Evolutionary conservation across 108 stramenopile species (phyloP).

Genomic region (Cylindrotheca fusiformis): DNA sequence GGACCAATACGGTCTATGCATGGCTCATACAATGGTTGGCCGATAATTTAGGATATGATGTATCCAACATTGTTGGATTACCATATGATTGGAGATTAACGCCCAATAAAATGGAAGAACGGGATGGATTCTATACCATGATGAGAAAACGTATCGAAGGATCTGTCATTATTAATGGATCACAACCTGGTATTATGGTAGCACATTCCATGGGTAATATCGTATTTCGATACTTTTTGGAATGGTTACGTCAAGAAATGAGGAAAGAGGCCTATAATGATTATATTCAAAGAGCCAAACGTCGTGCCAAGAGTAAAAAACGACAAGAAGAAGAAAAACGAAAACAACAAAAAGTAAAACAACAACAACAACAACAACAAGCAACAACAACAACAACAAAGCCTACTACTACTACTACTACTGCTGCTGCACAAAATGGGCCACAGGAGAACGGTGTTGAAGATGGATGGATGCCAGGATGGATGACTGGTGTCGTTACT

Average conservation of each 20-base stretch:
- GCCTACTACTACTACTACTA: neutral
- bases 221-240: conserved; percentile 82
- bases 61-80: conserved; percentile 71
- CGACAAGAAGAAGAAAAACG: conserved; percentile 10
- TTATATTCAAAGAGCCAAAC: conserved; percentile 37
- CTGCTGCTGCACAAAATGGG: neutral
- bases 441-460: conserved; percentile 3
- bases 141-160: conserved; percentile 66
- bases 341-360: conserved; percentile 6
- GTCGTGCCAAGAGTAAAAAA: conserved; percentile 21
- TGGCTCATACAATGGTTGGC: conserved; percentile 87
- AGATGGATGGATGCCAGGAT: conserved; percentile 27
- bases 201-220: conserved; percentile 87
- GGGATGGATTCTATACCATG: conserved; percentile 71
- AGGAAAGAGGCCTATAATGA: conserved; percentile 63
- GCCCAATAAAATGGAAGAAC: conserved; percentile 66
- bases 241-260: conserved; percentile 78
- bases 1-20: conserved; percentile 85
- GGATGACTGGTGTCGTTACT: conserved; percentile 28
- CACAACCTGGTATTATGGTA: conserved; percentile 77
- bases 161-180: conserved; percentile 64
- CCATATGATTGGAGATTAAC: conserved; percentile 88
- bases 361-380: conserved; percentile 7
- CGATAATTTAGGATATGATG: conserved; percentile 84
- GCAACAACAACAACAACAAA: conserved; percentile 18